These are phyloP conservation scores for Beverwykella pulmonaria DNA, from an alignment of 495 filamentous ascomycete species.

Conservation along the genomic window DNA sequence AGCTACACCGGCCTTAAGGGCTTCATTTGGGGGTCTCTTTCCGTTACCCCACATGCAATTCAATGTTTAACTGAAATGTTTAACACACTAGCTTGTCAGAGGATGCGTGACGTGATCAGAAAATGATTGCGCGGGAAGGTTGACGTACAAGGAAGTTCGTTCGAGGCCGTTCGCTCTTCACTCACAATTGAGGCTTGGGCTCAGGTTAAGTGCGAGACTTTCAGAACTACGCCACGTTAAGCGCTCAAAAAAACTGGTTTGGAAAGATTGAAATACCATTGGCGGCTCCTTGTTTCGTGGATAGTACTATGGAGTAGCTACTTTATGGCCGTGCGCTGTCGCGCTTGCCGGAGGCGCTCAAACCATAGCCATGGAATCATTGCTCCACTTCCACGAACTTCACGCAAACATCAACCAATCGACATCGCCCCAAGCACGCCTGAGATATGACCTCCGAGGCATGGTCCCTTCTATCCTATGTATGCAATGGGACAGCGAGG, in stretches of 20 bases:
- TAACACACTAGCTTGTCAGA: neutral
- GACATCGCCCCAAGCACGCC: neutral
- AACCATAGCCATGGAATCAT: neutral
- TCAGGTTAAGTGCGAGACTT: too few species aligned
- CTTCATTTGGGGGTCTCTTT: neutral
- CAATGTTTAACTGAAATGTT: neutral
- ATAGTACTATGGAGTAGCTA: too few species aligned
- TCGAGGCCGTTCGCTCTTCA: neutral
- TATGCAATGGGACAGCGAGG: too few species aligned
- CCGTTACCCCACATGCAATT: neutral
- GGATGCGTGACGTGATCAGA: neutral
- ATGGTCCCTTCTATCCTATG: too few species aligned
- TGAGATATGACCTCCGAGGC: neutral
- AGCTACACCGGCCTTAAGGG: neutral
- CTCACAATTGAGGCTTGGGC: too few species aligned
- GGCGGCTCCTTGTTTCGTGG: too few species aligned
- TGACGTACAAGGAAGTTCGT: neutral
- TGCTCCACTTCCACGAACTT: neutral
- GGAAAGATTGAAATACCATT: neutral
- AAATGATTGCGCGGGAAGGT: too few species aligned
- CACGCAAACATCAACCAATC: neutral
- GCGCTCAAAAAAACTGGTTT: neutral
- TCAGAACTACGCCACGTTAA: neutral
- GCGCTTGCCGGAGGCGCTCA: too few species aligned
- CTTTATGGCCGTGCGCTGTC: too few species aligned